Conservation (phyloP, 2,329 filamentous ascomycete genomes). For the Cercospora zeae-maydis region DNA sequence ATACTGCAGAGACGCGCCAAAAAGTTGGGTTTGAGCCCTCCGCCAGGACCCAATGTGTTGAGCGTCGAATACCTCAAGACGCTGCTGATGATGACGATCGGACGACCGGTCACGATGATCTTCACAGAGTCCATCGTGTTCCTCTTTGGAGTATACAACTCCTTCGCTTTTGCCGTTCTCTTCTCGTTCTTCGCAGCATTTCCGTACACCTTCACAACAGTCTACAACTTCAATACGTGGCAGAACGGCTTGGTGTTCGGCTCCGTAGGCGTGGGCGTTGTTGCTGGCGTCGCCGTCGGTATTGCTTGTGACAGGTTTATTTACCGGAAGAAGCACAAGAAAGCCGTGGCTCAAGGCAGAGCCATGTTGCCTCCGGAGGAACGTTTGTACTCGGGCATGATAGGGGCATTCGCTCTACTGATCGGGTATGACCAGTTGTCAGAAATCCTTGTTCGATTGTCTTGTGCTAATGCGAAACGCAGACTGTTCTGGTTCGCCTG, state of each 20-base stretch:
- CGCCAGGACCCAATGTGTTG: slow-evolving; percentile 21
- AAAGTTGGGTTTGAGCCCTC: slow-evolving; percentile 30
- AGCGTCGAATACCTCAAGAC: slow-evolving; percentile 33
- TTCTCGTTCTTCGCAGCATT: slow-evolving; percentile 37
- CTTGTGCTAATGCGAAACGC: slow-evolving; percentile 6
- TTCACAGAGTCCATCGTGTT: slow-evolving; percentile 38
- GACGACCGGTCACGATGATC: slow-evolving; percentile 37
- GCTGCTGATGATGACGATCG: slow-evolving; percentile 33
- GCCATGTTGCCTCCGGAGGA: slow-evolving; percentile 34
- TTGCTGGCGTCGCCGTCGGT: slow-evolving; percentile 48
- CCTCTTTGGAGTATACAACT: slow-evolving; percentile 32
- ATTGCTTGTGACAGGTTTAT: slow-evolving; percentile 38
- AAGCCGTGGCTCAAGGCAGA: slow-evolving; percentile 31
- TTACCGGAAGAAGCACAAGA: slow-evolving; percentile 36
- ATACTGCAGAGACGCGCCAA: slow-evolving; percentile 43
- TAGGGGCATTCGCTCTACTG: slow-evolving; percentile 36
- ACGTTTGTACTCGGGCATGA: slow-evolving; percentile 36
- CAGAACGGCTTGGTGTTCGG: slow-evolving; percentile 75
- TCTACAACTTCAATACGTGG: slow-evolving; percentile 73
- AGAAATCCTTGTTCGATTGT: neutral
- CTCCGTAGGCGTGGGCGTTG: slow-evolving; percentile 65
- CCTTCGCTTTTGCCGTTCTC: slow-evolving; percentile 33
- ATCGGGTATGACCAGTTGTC: slow-evolving; percentile 25
- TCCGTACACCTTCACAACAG: slow-evolving; percentile 55
- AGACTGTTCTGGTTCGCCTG: slow-evolving; percentile 42